These are phyloP conservation scores for Ogataea philodendri DNA, from an alignment of 805 yeast genomes.

Conservation along the genomic window DNA sequence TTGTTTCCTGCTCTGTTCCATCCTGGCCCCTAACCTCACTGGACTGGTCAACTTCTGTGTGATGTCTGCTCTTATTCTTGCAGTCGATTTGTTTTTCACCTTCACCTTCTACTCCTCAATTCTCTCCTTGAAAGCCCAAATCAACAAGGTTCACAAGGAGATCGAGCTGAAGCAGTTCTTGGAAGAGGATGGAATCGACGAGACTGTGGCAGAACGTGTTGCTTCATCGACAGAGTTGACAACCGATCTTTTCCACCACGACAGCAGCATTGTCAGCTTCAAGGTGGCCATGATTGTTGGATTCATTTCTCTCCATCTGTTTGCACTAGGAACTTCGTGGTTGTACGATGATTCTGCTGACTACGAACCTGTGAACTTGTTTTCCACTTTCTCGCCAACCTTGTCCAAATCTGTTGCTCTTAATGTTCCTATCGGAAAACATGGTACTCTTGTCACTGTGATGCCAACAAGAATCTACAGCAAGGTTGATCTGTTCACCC, in stretches of 20 bases:
- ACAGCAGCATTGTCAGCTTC: conserved; percentile 48
- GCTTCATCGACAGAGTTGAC: conserved; percentile 38
- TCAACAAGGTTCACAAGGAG: conserved; percentile 78
- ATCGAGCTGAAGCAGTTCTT: conserved; percentile 73
- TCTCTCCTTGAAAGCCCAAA: conserved; percentile 84
- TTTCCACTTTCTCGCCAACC: conserved; percentile 28
- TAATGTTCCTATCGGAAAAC: conserved; percentile 43
- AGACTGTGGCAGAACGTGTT: conserved; percentile 70
- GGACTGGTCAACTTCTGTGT: conserved; percentile 81
- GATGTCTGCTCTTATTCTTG: conserved; percentile 64
- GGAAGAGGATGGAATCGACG: conserved; percentile 89
- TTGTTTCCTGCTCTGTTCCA: conserved; percentile 65
- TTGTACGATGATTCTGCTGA: conserved; percentile 47
- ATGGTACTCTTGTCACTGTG: conserved; percentile 52
- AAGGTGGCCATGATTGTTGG: conserved; percentile 59
- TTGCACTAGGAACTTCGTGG: conserved; percentile 73
- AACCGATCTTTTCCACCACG: conserved; percentile 34
- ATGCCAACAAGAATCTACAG: conserved; percentile 56
- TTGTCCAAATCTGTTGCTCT: conserved; percentile 43
- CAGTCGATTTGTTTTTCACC: conserved; percentile 68
- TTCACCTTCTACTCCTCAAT: conserved; percentile 82
- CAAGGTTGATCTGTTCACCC: conserved; percentile 54
- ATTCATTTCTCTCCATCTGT: conserved; percentile 62
- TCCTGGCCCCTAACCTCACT: conserved; percentile 63
- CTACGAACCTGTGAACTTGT: conserved; percentile 26